Percentiles rank a stretch among this genome's conserved stretches.
These are phyloP conservation scores for Drechmeria coniospora DNA, from an alignment of 2,329 filamentous ascomycete genomes.

Conservation along the genomic window DNA sequence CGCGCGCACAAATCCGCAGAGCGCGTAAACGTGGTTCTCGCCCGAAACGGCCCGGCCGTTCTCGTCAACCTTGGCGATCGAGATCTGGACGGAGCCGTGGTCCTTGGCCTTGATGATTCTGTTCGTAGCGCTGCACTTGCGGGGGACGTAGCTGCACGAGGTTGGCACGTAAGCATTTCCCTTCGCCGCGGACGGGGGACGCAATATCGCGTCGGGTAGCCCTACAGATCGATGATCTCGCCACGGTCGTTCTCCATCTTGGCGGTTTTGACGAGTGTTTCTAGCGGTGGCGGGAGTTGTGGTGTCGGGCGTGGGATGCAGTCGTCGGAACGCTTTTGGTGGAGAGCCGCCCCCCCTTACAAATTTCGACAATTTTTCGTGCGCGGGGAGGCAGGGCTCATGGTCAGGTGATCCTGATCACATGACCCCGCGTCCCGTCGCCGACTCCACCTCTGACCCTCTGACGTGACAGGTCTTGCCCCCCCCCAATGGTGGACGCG, in stretches of 20 bases:
- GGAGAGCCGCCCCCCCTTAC: constrained; percentile 13
- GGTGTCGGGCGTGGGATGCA: constrained; percentile 14
- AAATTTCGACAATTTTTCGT: constrained; percentile 25
- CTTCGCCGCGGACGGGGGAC: constrained; percentile 4
- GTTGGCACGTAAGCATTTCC: constrained; percentile 12
- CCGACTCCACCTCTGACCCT: too few relatives aligned
- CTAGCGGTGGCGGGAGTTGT: constrained; percentile 12
- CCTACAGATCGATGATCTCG: constrained; percentile 98
- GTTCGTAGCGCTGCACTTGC: constrained; percentile 98
- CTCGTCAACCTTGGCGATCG: constrained; percentile 96
- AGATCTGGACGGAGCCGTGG: constrained; percentile 96
- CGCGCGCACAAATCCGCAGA: constrained; percentile 93
- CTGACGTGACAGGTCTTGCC: too few relatives aligned
- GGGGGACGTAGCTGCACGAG: constrained; percentile 70
- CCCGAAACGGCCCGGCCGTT: constrained; percentile 85
- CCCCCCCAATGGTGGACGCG: background rate
- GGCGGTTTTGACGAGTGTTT: constrained; percentile 20
- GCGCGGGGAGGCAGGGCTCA: constrained; percentile 22
- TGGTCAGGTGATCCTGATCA: constrained; percentile 19
- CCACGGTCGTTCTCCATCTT: constrained; percentile 99
- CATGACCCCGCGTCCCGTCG: constrained; percentile 22
- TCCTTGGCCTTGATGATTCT: constrained; percentile 99
- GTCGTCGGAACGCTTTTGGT: constrained; percentile 16
- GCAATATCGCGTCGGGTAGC: constrained; percentile 11
- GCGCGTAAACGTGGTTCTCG: constrained; percentile 94